Conservation (phyloP, 1,284 basidiomycete genomes). For the Cutaneotrichosporon cavernicola region DNA sequence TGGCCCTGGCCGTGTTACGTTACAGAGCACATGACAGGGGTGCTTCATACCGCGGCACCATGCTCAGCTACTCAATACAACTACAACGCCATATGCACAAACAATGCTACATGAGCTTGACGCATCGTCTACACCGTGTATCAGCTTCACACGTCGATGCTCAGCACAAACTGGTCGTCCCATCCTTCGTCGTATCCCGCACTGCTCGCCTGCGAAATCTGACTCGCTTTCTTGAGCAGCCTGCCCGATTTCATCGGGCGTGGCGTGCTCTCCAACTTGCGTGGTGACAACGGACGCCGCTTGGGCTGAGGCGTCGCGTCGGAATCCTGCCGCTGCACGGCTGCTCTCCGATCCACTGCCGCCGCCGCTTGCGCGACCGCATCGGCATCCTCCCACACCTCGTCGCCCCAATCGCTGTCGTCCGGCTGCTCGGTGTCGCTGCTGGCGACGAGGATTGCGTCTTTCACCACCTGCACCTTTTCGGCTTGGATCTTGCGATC, state of each 20-base stretch:
- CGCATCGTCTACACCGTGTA: neutral
- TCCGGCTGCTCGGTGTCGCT: constrained; percentile 15
- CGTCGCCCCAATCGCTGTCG: constrained; percentile 15
- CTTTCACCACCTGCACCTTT: neutral
- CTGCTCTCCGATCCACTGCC: neutral
- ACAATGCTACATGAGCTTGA: neutral
- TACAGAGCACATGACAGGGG: neutral
- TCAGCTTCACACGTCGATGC: neutral
- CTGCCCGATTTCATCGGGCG: neutral
- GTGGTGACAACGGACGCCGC: neutral
- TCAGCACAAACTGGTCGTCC: neutral
- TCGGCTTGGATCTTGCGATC: neutral
- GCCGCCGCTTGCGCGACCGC: neutral
- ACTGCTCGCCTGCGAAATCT: neutral
- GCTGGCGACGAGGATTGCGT: neutral
- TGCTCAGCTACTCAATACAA: neutral
- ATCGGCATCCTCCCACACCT: constrained; percentile 6
- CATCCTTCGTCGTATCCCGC: neutral
- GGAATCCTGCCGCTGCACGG: neutral
- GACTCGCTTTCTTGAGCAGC: neutral
- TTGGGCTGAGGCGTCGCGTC: constrained; percentile 6
- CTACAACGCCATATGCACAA: neutral
- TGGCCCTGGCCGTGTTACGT: no score
- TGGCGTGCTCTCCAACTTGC: neutral
- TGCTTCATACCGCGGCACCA: neutral